Conservation (phyloP, 2,329 filamentous ascomycete genomes). For the Pseudogymnoascus sp. region DNA sequence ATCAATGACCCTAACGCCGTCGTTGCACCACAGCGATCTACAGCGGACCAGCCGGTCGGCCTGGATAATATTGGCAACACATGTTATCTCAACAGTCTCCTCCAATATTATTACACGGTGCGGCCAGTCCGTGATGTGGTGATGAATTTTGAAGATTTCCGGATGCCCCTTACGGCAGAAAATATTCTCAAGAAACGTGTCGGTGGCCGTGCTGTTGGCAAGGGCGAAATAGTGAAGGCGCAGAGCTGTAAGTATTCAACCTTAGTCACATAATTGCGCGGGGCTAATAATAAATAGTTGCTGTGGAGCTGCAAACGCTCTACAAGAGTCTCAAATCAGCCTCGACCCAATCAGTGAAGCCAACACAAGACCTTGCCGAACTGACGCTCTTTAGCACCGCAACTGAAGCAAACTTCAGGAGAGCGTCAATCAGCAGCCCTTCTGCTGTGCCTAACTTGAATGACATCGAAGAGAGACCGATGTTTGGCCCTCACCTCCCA, state of each 20-base stretch:
- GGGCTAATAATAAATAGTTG: conserved; percentile 45
- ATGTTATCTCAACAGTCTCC: conserved; percentile 91
- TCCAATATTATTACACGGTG: conserved; percentile 92
- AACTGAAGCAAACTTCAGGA: conserved; percentile 44
- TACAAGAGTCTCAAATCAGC: conserved; percentile 65
- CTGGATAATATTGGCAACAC: conserved; percentile 94
- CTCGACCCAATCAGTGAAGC: conserved; percentile 54
- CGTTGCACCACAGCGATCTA: conserved; percentile 20
- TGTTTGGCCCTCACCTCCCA: conserved; percentile 1
- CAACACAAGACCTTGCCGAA: conserved; percentile 70
- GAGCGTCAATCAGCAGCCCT: conserved; percentile 37
- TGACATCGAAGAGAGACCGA: background rate
- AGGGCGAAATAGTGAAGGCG: conserved; percentile 49
- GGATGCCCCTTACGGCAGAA: conserved; percentile 59
- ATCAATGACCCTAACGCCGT: conserved; percentile 28
- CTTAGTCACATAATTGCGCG: background rate
- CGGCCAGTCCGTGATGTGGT: conserved; percentile 74
- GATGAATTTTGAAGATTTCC: conserved; percentile 63
- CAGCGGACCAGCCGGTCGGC: conserved; percentile 66
- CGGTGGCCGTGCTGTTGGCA: conserved; percentile 60
- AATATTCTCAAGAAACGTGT: conserved; percentile 61
- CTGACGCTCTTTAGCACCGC: conserved; percentile 62
- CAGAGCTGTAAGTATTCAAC: conserved; percentile 60
- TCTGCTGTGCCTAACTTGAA: conserved; percentile 15
- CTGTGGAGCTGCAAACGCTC: conserved; percentile 61